Conservation (phyloP, 2,329 filamentous ascomycete genomes). For the Fusarium irregulare region DNA sequence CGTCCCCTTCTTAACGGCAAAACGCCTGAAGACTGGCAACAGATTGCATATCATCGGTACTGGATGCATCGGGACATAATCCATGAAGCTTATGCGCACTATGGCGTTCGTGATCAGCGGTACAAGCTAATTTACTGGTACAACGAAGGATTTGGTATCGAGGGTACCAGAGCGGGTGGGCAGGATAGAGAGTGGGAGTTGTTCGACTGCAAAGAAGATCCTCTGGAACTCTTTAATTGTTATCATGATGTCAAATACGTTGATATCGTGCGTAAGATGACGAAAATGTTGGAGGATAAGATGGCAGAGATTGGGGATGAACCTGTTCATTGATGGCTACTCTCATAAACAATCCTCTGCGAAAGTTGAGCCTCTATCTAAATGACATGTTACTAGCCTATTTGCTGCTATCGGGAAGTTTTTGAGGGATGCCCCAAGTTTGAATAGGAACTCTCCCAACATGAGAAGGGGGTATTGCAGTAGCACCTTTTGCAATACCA, state of each 20-base stretch:
- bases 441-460: not conserved
- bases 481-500: not conserved
- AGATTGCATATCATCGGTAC: conserved; percentile 65
- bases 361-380: fast-evolving
- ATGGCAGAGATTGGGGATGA: conserved; percentile 65
- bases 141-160: conserved; percentile 59
- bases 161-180: conserved; percentile 56
- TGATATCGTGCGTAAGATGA: conserved; percentile 56
- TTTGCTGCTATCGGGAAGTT: fast-evolving
- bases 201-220: conserved; percentile 63
- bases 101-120: conserved; percentile 61
- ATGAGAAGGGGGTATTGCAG: not conserved
- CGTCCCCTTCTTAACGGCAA: conserved; percentile 50
- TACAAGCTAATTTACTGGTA: conserved; percentile 70
- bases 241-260: conserved; percentile 55
- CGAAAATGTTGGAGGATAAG: conserved; percentile 57
- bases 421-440: not conserved
- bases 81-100: conserved; percentile 63
- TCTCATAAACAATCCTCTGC: not conserved
- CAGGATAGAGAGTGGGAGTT: conserved; percentile 64
- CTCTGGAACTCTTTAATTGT: conserved; percentile 61
- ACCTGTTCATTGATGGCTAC: conserved; percentile 42
- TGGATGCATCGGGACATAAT: conserved; percentile 66
- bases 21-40: conserved; percentile 59
- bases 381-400: fast-evolving